Conservation (phyloP, 352 stramenopile species). For the Globisporangium megalacanthum region DNA sequence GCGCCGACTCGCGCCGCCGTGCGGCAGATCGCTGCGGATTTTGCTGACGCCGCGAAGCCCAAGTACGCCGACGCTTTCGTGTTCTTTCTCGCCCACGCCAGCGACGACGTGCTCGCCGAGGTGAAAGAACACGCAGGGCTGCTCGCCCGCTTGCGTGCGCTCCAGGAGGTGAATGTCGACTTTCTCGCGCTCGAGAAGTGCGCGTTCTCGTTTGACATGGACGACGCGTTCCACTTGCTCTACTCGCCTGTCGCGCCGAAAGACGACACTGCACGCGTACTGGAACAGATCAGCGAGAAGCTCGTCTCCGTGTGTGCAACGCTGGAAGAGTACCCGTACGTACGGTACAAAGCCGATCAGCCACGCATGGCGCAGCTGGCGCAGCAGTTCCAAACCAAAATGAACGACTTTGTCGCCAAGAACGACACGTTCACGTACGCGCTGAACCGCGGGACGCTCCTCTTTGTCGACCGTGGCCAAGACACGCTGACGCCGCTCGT, state of each 20-base stretch:
- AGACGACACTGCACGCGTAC: conserved; percentile 30
- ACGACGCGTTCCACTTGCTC: conserved; percentile 62
- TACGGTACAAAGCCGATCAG: conserved; percentile 87
- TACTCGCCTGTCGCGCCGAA: conserved; percentile 62
- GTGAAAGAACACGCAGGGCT: conserved; percentile 85
- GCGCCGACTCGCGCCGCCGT: conserved; percentile 84
- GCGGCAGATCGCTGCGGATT: conserved; percentile 81
- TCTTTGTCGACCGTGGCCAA: conserved; percentile 93
- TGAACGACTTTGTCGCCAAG: conserved; percentile 93
- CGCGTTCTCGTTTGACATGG: conserved; percentile 93
- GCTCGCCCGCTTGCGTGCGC: conserved; percentile 70
- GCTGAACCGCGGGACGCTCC: conserved; percentile 84
- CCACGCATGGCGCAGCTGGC: conserved; percentile 85
- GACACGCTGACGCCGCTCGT: conserved; percentile 95
- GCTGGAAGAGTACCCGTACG: conserved; percentile 96
- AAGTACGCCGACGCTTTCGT: conserved; percentile 93
- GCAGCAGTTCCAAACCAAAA: conserved; percentile 91
- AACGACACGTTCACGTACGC: conserved; percentile 91
- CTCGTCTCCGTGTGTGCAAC: conserved; percentile 96
- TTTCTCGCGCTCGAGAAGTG: conserved; percentile 94
- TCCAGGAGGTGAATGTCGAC: conserved; percentile 96
- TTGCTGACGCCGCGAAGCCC: conserved; percentile 64
- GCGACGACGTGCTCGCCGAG: conserved; percentile 70
- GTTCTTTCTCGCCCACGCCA: conserved; percentile 90
- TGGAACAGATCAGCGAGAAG: conserved; percentile 80